Evolutionary conservation across 495 filamentous ascomycete species (phyloP), one percentile per base, ranked within the genome.

Genomic region (Neurospora tetrasperma): DNA sequence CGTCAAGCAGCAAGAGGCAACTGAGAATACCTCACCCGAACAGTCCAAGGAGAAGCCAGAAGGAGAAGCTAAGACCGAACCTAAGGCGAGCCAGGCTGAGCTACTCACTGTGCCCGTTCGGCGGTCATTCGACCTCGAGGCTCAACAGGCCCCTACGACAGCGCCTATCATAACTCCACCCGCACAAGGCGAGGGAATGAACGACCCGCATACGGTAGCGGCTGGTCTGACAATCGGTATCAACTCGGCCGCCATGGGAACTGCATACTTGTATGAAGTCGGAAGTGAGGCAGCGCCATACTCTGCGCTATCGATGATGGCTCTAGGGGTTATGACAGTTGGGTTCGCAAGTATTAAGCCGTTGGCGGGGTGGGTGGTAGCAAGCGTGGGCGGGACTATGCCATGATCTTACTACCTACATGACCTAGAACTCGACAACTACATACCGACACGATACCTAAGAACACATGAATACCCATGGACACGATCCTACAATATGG

Each of bases 241-340:
- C 73, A 86, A 86, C 73, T 82, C 83, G 4, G 85, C 85, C 31
- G 85, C 85, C 3, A 86, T 86, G 84, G 85, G 85, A 11, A 85
- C 84, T 11, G 80, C 85, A 2, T 82, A 84, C 54, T 74, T 86
- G 35, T 85, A 86, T 42, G 85, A 86, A 73, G 75, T 77, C 9
- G 74, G 80, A 41, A 85, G 83, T 73, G 81, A 80, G n/a, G 83
- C 84, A 18, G 83, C 81, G 16, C 84, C 85, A 40, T 84, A 84
- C 43, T 83, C 85, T 5, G 84, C 84, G 8, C 73, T 86, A 54
- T 80, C 83, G 1, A 86, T 86, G 85, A 85, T 83, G 40, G 75
- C 84, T 39, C 77, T 86, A 71, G 85, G 85, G 0, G 77, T 83
- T 14, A 83, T 85, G 77, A 86, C 82, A 5, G 85, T 86, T 3